Percentiles rank a stretch among this genome's conserved stretches.
phyloP scores from a whole-genome alignment of 805 yeast species.

The Jamesozyma rosinii region DNA sequence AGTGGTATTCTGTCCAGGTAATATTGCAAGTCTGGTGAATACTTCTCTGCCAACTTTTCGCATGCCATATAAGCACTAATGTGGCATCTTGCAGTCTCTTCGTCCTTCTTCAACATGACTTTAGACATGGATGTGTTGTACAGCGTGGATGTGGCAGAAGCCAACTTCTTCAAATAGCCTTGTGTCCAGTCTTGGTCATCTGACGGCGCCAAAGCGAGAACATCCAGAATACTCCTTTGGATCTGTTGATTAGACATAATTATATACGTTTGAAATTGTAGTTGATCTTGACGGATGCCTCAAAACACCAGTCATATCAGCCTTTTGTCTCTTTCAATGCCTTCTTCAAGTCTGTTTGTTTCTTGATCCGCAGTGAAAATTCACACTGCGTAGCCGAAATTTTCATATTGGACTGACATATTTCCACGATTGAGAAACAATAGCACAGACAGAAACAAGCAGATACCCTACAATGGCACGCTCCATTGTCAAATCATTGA shows the following conservation, averaged over 20 bases:
- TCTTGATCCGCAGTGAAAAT: too few relatives aligned
- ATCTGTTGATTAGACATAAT: slow-evolving; percentile 25
- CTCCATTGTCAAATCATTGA: too few relatives aligned
- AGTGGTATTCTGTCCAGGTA: slow-evolving; percentile 47
- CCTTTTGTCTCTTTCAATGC: too few relatives aligned
- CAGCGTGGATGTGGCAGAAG: slow-evolving; percentile 28
- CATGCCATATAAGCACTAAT: slow-evolving; percentile 57
- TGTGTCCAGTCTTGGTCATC: slow-evolving; percentile 21
- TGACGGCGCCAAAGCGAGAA: slow-evolving; percentile 15
- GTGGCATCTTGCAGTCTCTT: slow-evolving; percentile 60
- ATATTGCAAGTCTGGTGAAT: slow-evolving; percentile 41
- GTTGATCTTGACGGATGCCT: too few relatives aligned
- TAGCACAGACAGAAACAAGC: too few relatives aligned
- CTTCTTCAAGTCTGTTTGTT: too few relatives aligned
- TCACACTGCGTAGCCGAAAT: too few relatives aligned
- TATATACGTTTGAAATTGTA: too few relatives aligned
- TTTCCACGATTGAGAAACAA: too few relatives aligned
- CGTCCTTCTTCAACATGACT: slow-evolving; percentile 41
- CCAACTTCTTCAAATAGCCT: slow-evolving; percentile 21
- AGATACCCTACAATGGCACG: too few relatives aligned
- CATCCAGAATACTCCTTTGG: slow-evolving; percentile 22
- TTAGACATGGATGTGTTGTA: slow-evolving; percentile 46
- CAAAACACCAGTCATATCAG: too few relatives aligned
- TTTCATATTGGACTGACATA: too few relatives aligned
- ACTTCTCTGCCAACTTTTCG: slow-evolving; percentile 37